A percentile compares a stretch with the other conserved stretches of the same genome.
These are phyloP conservation scores for Xerocomus potaroensis DNA, from an alignment of 768 basidiomycete species.

Conservation along the genomic window DNA sequence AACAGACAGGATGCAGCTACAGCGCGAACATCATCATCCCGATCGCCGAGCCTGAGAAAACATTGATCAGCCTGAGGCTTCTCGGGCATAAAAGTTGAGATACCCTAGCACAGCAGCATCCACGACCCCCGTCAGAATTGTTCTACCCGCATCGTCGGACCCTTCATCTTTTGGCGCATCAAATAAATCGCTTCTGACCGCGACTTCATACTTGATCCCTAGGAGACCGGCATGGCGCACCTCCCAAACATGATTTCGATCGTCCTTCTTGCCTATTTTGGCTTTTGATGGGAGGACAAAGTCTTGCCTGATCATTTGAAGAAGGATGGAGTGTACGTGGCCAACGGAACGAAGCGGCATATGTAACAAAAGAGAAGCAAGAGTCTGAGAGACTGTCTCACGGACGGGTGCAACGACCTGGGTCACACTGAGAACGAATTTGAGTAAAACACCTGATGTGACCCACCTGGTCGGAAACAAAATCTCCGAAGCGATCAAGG, in stretches of 20 bases:
- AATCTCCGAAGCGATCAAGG: slow-evolving; percentile 97
- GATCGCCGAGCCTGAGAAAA: slow-evolving; percentile 69
- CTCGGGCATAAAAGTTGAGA: neutral
- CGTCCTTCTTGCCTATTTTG: slow-evolving; percentile 32
- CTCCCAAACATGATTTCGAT: slow-evolving; percentile 80
- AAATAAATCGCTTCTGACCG: slow-evolving; percentile 84
- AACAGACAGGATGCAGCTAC: slow-evolving; percentile 90
- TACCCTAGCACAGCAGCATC: slow-evolving; percentile 91
- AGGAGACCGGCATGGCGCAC: slow-evolving; percentile 96
- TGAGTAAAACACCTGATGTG: neutral
- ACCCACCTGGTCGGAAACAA: slow-evolving; percentile 82
- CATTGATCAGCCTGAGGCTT: slow-evolving; percentile 7
- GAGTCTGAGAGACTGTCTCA: slow-evolving; percentile 91
- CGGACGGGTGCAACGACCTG: slow-evolving; percentile 93
- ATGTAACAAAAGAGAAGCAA: slow-evolving; percentile 83
- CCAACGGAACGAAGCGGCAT: slow-evolving; percentile 79
- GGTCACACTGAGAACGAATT: neutral
- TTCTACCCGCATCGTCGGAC: slow-evolving; percentile 40
- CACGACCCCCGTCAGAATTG: slow-evolving; percentile 76
- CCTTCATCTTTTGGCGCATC: slow-evolving; percentile 34
- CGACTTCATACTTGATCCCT: slow-evolving; percentile 97
- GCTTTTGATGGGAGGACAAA: slow-evolving; percentile 46
- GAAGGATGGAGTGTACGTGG: slow-evolving; percentile 77
- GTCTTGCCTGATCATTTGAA: slow-evolving; percentile 93
- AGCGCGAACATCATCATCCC: slow-evolving; percentile 93